These are phyloP conservation scores for Lactarius quietus DNA, from an alignment of 768 basidiomycete genomes.

Conservation along the genomic window DNA sequence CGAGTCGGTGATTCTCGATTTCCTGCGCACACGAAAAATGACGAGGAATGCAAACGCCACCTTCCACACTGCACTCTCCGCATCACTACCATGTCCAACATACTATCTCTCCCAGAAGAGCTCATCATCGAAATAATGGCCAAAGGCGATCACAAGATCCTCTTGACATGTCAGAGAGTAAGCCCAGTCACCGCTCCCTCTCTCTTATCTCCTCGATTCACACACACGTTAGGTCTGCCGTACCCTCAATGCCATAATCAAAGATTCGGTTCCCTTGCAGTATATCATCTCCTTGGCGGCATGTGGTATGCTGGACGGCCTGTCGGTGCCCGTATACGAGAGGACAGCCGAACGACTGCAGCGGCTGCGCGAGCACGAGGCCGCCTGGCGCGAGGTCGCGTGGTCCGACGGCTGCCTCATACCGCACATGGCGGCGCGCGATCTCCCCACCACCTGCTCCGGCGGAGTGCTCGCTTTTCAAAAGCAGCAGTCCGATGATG, in stretches of 20 bases:
- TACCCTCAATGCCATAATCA: conserved; percentile 10
- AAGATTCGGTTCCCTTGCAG: conserved; percentile 13
- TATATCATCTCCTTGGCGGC: conserved; percentile 14
- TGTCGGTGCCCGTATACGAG: neutral
- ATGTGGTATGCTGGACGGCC: conserved; percentile 18
- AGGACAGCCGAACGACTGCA: conserved; percentile 11
- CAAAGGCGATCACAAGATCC: conserved; percentile 11
- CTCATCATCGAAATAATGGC: conserved; percentile 17
- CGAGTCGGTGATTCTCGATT: neutral
- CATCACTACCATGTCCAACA: conserved; percentile 6
- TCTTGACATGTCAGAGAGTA: conserved; percentile 14
- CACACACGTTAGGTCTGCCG: conserved; percentile 10
- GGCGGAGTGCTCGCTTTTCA: conserved; percentile 21
- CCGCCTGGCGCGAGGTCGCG: conserved; percentile 19
- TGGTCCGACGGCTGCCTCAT: conserved; percentile 17
- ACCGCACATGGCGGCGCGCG: neutral
- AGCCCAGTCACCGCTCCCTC: neutral
- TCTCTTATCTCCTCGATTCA: neutral
- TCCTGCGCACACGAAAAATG: neutral
- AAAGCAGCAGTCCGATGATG: neutral
- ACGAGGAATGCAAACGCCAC: neutral
- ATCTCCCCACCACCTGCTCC: conserved; percentile 16
- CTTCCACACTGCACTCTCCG: neutral
- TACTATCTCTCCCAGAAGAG: conserved; percentile 18
- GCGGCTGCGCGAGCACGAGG: conserved; percentile 15